Base-by-base conservation (phyloP, 352 stramenopile genomes). In the Phytopythium chamaehyphon region DNA sequence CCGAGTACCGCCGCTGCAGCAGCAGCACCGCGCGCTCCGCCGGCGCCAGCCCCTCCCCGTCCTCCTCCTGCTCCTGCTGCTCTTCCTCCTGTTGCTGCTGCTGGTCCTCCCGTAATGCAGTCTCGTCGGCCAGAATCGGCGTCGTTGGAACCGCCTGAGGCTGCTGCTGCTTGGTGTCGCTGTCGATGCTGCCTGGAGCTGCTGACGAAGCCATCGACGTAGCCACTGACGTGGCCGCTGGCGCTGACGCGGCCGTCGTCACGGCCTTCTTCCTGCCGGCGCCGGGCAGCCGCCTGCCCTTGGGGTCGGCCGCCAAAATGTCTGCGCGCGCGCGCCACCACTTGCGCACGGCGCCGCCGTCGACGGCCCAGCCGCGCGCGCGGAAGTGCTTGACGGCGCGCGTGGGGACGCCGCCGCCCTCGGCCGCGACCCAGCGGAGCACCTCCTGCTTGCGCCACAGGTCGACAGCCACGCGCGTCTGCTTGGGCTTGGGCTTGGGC, bases 371-470 rank as follows among this genome's bases (percentile, higher is more conserved):
- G 9, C 36, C 53, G 19, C 52, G 53, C 14, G 31, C 15, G n/a
- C 54, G n/a, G 46, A 66, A 66, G 38, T 58, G 53, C 15, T 39
- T 39, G 15, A 44, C 33, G 6, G 48, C 53, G 24, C 59, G 59
- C 46, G 38, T 57, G 5, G 52, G 47, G 2, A 54, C 42, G 39
- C 47, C 39, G 24, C 54, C 37, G 23, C 52, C 58, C 23, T 57
- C 40, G 26, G 57, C 38, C n/a, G 40, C 18, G 45, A 61, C 61
- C 46, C 52, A 65, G 18, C 21, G 28, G 47, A 65, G 54, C 12
- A 56, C 52, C 28, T 60, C 58, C 31, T 57, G 51, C 51, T 60
- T 60, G 39, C 46, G 37, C 46, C 51, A 60, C n/a, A 59, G 55
- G 9, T 43, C 24, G 46, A 57, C n/a, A n/a, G n/a, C n/a, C n/a